Conservation (phyloP, 2,329 filamentous ascomycete genomes). For the Cercospora sojina region DNA sequence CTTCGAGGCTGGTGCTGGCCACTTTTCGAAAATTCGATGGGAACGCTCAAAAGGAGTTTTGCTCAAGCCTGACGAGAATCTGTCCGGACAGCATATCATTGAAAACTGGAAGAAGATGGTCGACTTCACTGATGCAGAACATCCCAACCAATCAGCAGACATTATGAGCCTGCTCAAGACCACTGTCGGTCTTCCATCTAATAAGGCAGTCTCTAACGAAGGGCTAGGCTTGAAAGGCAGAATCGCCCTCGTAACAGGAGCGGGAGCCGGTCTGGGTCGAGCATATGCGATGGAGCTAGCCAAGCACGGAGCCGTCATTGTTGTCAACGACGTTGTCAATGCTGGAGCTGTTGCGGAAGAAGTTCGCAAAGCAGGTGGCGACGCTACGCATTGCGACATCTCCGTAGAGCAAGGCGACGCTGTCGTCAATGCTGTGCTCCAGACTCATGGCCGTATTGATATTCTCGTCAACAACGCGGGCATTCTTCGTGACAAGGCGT, state of each 20-base stretch:
- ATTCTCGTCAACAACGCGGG: slow-evolving; percentile 80
- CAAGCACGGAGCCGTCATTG: slow-evolving; percentile 75
- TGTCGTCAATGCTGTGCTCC: slow-evolving; percentile 87
- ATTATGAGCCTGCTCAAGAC: slow-evolving; percentile 78
- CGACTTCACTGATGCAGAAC: slow-evolving; percentile 68
- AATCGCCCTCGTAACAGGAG: slow-evolving; percentile 82
- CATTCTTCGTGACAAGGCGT: slow-evolving; percentile 90
- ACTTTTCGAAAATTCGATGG: slow-evolving; percentile 90
- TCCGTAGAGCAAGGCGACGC: slow-evolving; percentile 87
- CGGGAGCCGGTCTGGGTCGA: slow-evolving; percentile 84
- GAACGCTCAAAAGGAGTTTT: slow-evolving; percentile 83
- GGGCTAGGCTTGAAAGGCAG: slow-evolving; percentile 87
- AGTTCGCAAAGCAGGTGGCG: slow-evolving; percentile 82
- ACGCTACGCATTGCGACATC: slow-evolving; percentile 86
- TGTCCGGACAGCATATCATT: slow-evolving; percentile 49
- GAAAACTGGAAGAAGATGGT: slow-evolving; percentile 74
- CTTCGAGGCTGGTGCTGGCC: slow-evolving; percentile 88
- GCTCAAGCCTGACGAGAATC: slow-evolving; percentile 79
- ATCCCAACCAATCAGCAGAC: slow-evolving; percentile 78
- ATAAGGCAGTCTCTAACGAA: slow-evolving; percentile 95
- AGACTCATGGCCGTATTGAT: slow-evolving; percentile 87
- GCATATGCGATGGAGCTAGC: slow-evolving; percentile 85
- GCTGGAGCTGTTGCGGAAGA: slow-evolving; percentile 86
- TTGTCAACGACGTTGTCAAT: slow-evolving; percentile 89
- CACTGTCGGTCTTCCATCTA: slow-evolving; percentile 87